Base-by-base conservation (phyloP, 768 basidiomycete species). In the Termitomyces sp. region DNA sequence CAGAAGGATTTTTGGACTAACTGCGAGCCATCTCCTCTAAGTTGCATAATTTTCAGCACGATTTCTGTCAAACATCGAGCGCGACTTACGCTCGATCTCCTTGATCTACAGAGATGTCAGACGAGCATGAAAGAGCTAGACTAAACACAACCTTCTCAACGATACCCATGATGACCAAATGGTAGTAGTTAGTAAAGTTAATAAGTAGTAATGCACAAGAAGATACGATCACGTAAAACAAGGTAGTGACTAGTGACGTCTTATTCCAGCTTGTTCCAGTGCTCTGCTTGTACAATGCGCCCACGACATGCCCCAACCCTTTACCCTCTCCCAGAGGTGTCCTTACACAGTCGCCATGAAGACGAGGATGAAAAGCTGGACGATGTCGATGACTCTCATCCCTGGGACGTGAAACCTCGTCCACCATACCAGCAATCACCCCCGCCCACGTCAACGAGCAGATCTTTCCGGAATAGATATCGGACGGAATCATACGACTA, bases 1-100 rank as follows among this genome's bases (percentile, higher is more conserved):
- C 9, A 19, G 5, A 50, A 48, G 25, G 32, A 42, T 52, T n/a
- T 43, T 23, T 1, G 25, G 14, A 78, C 89, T 77, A 70, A 93
- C 94, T 98, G 73, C 94, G 82, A 61, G 91, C 88, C 95, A 98
- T 97, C 83, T 98, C 95, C 85, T 94, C 92, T 94, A 52, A 3
- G 54, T 27, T 51, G 35, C 34, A 28, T 40, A 11, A 34, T 41
- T 30, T 42, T 42, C 32, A 53, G 16, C 28, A 32, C 10, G 21
- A 34, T 32, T 30, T 42, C 41, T 42, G 21, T 34, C 19, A 7
- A 23, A 21, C 43, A 32, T 27, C 21, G n/a, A 54, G 17, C 8
- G 41, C 11, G 54, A 50, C 89, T 73, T 69, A 92, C 92, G 91
- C 82, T 98, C 92, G 60, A 96, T 96, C 71, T 91, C 93, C 71